phyloP scores from a whole-genome alignment of 306 rosid genomes.

The Cucumis cinereus region DNA sequence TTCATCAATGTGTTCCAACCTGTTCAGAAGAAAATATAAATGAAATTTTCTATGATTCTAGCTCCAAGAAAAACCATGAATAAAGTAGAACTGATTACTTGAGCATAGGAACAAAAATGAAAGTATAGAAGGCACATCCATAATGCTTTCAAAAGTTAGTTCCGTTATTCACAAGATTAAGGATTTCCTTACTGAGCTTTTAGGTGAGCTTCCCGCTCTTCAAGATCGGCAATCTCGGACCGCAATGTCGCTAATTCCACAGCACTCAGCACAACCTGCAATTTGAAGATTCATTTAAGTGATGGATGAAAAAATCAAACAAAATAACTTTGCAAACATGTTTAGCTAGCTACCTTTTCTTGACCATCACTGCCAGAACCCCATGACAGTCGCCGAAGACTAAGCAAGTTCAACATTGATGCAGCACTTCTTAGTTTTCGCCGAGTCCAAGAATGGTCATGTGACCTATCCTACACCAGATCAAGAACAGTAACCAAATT shows the following conservation, averaged over 20 bases:
- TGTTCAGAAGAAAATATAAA: slow-evolving; percentile 12
- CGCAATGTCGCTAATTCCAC: slow-evolving; percentile 70
- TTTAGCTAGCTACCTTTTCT: slow-evolving; percentile 42
- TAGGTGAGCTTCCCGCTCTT: slow-evolving; percentile 79
- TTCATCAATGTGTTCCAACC: slow-evolving; percentile 79
- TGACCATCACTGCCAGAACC: slow-evolving; percentile 29
- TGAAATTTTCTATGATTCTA: not conserved
- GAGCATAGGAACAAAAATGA: not conserved
- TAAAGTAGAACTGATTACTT: not conserved
- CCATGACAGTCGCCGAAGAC: slow-evolving; percentile 51
- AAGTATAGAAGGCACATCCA: not conserved
- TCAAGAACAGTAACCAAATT: slow-evolving; percentile 18
- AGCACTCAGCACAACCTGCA: slow-evolving; percentile 55
- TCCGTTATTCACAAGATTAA: slow-evolving; percentile 6
- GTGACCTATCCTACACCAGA: slow-evolving; percentile 35
- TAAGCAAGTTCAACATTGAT: slow-evolving; percentile 54
- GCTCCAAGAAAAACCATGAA: not conserved
- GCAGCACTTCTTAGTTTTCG: slow-evolving; percentile 38
- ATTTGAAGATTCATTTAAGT: slow-evolving; percentile 10
- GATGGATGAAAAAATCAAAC: not conserved
- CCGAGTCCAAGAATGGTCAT: slow-evolving; percentile 20
- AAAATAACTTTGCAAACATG: not conserved
- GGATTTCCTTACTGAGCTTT: slow-evolving; percentile 62
- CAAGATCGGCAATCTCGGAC: slow-evolving; percentile 63
- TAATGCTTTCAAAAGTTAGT: not conserved